Base-by-base conservation (phyloP, 2,329 filamentous ascomycete species). In the Hymenotorrendiella dingleyae region DNA sequence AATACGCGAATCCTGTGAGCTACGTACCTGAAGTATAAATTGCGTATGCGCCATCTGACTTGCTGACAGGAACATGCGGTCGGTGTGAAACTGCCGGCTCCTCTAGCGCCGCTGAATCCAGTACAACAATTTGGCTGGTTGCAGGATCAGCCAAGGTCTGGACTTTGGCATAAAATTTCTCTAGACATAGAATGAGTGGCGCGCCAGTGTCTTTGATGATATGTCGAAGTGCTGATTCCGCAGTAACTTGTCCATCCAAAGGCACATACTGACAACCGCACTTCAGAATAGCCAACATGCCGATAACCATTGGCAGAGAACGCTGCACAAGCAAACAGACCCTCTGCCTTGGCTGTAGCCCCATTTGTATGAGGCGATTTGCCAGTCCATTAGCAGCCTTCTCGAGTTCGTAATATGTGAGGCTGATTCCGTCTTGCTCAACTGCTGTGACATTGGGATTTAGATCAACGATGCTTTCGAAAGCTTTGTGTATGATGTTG, bases 181-280 rank as follows among this genome's bases (percentile, higher is more conserved):
- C 32, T 12, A 77, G 57, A 52, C 73, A 78, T 4, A 78, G 57
- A 12, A 74, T 63, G 21, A 72, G 62, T 4, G 58, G 54, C 6
- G 68, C 64, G 10, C 60, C 58, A 2, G 71, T 68, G 49, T 78
- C 66, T 20, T 62, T 56, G 35, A 78, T 62, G 20, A 77, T 73
- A 43, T 72, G 68, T 19, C 61, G 59, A 20, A 80, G 63, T 3
- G 69, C 69, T 14, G 64, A 62, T 37, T 72, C 69, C 0, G 72
- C 64, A 8, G 72, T 69, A 23, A 75, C 65, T 5, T 71, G 70
- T 26, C 75, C 75, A 47, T 81, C 77, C 2, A 80, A 65, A 3
- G 76, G 76, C 4, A 79, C 67, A 53, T 80, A 80, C 49, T 80
- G 75, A 11, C 70, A 76, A 16, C 76, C 75, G 36, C 70, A 70